Percentiles rank a stretch among this genome's conserved stretches.
These are phyloP conservation scores for Naganishia sp. DNA, from an alignment of 1,284 basidiomycete species.

Conservation along the genomic window DNA sequence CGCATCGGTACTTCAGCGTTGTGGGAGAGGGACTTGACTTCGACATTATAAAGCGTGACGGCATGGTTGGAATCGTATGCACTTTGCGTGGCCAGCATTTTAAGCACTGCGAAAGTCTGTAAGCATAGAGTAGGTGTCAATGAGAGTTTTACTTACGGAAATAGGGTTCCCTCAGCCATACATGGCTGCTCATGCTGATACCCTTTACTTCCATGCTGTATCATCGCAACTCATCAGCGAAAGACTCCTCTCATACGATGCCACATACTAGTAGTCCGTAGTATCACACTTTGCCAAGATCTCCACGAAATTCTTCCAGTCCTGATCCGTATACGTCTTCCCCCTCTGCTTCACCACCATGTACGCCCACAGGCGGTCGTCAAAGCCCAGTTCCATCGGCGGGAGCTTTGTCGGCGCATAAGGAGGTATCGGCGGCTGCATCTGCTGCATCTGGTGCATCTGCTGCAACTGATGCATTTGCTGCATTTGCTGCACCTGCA, in stretches of 20 bases:
- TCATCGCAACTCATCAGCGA: not conserved
- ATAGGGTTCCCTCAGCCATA: constrained; percentile 21
- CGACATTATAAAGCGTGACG: constrained; percentile 5
- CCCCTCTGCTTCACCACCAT: constrained; percentile 2
- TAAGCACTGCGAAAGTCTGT: not conserved
- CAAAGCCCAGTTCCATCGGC: constrained; percentile 5
- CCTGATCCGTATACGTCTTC: constrained; percentile 2
- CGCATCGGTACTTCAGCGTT: not conserved
- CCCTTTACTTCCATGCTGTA: constrained; percentile 25
- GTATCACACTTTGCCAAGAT: constrained; percentile 14
- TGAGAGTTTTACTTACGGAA: not conserved
- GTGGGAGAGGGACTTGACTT: constrained; percentile 10
- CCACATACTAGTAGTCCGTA: constrained; percentile 15
- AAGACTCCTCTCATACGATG: not conserved
- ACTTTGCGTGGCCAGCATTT: constrained; percentile 17
- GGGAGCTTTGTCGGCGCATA: constrained; percentile 13
- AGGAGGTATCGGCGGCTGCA: not conserved
- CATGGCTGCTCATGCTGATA: constrained; percentile 19
- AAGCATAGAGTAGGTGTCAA: not conserved
- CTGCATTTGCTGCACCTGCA: not conserved
- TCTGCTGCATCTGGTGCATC: not conserved
- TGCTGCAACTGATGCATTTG: not conserved
- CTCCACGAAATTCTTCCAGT: constrained; percentile 13
- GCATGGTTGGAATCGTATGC: constrained; percentile 10
- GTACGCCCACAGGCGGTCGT: constrained; percentile 6